Evolutionary conservation across 306 rosid genomes (phyloP).

Genomic region (Rubus idaeus): DNA sequence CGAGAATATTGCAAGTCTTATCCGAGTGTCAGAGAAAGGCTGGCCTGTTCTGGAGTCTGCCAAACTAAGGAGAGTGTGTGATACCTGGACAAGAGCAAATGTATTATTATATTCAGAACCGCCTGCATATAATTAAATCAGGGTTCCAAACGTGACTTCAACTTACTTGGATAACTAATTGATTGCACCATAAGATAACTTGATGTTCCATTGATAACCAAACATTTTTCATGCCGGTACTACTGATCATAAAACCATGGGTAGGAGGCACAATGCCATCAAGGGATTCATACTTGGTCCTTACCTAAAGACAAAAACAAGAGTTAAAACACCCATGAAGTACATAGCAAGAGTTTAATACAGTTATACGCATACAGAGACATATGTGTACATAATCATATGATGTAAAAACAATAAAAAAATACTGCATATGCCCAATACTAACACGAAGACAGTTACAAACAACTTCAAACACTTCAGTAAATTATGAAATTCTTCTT

Average conservation of each 20-base stretch:
- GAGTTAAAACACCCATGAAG: conserved; percentile 16
- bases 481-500: background rate
- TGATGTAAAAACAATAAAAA: background rate
- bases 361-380: background rate
- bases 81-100: conserved; percentile 59
- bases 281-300: conserved; percentile 80
- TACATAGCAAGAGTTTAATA: conserved; percentile 4
- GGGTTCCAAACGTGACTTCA: conserved; percentile 19
- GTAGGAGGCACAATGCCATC: conserved; percentile 94
- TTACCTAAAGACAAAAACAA: conserved; percentile 50
- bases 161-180: conserved; percentile 88
- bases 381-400: background rate
- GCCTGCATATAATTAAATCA: conserved; percentile 21
- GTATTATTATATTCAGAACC: conserved; percentile 26
- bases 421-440: background rate
- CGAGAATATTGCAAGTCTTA: conserved; percentile 62
- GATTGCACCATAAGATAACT: conserved; percentile 97
- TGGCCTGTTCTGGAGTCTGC: conserved; percentile 74
- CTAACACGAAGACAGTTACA: background rate
- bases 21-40: conserved; percentile 60
- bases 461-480: background rate
- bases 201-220: conserved; percentile 99
- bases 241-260: conserved; percentile 96
- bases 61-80: conserved; percentile 93
- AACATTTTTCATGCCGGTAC: conserved; percentile 89